These are phyloP conservation scores for Plasmopara muralis DNA, from an alignment of 352 stramenopile species.

Conservation along the genomic window DNA sequence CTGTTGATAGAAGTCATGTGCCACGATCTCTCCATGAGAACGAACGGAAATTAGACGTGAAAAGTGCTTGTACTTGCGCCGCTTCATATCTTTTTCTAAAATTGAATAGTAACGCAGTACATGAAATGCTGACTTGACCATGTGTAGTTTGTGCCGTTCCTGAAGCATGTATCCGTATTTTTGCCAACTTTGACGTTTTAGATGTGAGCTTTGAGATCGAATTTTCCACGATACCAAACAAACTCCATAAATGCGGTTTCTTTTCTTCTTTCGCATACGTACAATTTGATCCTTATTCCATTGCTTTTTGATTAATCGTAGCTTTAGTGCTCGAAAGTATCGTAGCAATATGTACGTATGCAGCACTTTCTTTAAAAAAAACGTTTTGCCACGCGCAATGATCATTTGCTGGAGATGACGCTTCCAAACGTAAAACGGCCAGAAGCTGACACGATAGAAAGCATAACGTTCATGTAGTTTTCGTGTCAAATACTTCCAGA, in stretches of 20 bases:
- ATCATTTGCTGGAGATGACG: conserved; percentile 62
- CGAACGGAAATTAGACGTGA: conserved; percentile 18
- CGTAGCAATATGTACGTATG: conserved; percentile 50
- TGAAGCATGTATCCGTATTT: conserved; percentile 49
- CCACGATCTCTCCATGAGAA: conserved; percentile 12
- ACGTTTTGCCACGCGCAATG: conserved; percentile 49
- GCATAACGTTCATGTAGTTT: conserved; percentile 43
- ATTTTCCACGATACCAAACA: conserved; percentile 36
- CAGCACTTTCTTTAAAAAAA: conserved; percentile 50
- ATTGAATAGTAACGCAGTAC: conserved; percentile 57
- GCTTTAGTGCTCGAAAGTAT: conserved; percentile 45
- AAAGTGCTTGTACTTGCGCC: conserved; percentile 32
- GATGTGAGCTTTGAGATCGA: conserved; percentile 10
- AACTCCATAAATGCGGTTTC: conserved; percentile 7
- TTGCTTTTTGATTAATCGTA: conserved; percentile 23
- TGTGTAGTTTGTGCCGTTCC: conserved; percentile 51
- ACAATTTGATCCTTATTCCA: conserved; percentile 28
- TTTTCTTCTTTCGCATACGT: conserved; percentile 23
- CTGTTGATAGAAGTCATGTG: conserved; percentile 11
- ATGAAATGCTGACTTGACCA: conserved; percentile 46
- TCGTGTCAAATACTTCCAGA: conserved; percentile 49
- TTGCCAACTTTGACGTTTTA: conserved; percentile 36
- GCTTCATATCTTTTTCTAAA: conserved; percentile 42
- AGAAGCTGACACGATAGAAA: conserved; percentile 63
- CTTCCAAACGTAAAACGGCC: conserved; percentile 81